phyloP scores from a whole-genome alignment of 2,329 filamentous ascomycete species.

The Ceratocystis destructans region DNA sequence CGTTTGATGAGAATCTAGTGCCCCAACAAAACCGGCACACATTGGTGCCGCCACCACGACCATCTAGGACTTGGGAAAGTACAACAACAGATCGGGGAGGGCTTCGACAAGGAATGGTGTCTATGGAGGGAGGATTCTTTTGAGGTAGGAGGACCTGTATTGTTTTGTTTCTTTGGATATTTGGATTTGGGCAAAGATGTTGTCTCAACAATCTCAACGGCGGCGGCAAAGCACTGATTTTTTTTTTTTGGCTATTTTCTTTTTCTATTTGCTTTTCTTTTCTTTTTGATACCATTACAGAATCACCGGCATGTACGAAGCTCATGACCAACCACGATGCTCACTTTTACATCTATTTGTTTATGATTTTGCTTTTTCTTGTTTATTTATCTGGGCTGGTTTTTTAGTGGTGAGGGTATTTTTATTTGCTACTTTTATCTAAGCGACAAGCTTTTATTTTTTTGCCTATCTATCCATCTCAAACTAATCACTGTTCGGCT shows the following conservation, averaged over 20 bases:
- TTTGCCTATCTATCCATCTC: not conserved
- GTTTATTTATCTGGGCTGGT: not conserved
- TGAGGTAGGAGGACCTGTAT: not conserved
- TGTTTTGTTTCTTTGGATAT: constrained; percentile 8
- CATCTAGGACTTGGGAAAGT: constrained; percentile 13
- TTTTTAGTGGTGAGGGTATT: not conserved
- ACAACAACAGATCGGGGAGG: not conserved
- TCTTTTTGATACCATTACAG: constrained; percentile 12
- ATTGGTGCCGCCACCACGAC: constrained; percentile 15
- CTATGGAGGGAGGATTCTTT: constrained; percentile 15
- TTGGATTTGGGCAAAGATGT: not conserved
- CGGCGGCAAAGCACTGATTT: constrained; percentile 19
- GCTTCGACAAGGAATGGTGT: constrained; percentile 9
- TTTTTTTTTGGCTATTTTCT: not conserved
- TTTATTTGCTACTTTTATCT: not conserved
- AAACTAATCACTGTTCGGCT: too few species aligned
- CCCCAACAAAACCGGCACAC: not conserved
- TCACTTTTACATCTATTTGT: too few species aligned
- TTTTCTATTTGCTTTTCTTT: constrained; percentile 7
- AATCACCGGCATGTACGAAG: constrained; percentile 13
- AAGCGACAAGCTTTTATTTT: not conserved
- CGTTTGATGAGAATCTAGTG: constrained; percentile 11
- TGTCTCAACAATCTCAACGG: constrained; percentile 4
- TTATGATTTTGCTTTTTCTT: not conserved
- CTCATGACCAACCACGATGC: constrained; percentile 9